Percentiles rank a stretch among this genome's conserved stretches.
These are phyloP conservation scores for Entomortierella parvispora DNA, from an alignment of 192 early-diverging fungal species.

Conservation along the genomic window DNA sequence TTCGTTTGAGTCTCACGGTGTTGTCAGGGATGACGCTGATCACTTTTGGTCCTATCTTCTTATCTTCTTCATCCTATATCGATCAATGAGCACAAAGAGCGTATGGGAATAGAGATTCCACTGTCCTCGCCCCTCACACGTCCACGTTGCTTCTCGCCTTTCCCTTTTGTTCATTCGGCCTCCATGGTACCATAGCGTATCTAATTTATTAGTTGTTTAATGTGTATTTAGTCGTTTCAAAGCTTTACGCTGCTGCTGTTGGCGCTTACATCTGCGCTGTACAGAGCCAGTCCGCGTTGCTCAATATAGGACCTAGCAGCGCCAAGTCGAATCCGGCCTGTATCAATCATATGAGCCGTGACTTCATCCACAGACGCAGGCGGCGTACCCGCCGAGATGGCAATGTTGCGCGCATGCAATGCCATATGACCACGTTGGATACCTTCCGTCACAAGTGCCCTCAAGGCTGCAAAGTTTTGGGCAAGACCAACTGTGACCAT, in stretches of 20 bases:
- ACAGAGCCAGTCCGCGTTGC: slow-evolving; percentile 55
- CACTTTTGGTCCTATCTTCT: no score
- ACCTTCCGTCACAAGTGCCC: slow-evolving; percentile 77
- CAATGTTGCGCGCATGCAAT: slow-evolving; percentile 68
- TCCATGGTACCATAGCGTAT: no score
- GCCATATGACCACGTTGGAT: slow-evolving; percentile 82
- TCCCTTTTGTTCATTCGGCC: no score
- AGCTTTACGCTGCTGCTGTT: slow-evolving; percentile 14
- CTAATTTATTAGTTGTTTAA: no score
- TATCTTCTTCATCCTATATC: no score
- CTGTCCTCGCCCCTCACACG: no score
- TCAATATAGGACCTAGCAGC: slow-evolving; percentile 69
- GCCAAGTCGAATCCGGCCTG: slow-evolving; percentile 65
- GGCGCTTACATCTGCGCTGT: slow-evolving; percentile 29
- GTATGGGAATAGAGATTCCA: no score
- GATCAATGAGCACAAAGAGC: no score
- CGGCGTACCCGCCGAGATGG: slow-evolving; percentile 77
- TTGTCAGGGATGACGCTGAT: no score
- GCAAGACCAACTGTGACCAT: slow-evolving; percentile 77
- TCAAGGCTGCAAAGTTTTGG: slow-evolving; percentile 83
- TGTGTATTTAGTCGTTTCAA: no score
- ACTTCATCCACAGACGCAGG: slow-evolving; percentile 71
- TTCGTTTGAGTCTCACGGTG: no score
- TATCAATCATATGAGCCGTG: slow-evolving; percentile 75
- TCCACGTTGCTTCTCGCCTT: no score